phyloP scores from a whole-genome alignment of 331 rosid species.

The Rosa hybrid region DNA sequence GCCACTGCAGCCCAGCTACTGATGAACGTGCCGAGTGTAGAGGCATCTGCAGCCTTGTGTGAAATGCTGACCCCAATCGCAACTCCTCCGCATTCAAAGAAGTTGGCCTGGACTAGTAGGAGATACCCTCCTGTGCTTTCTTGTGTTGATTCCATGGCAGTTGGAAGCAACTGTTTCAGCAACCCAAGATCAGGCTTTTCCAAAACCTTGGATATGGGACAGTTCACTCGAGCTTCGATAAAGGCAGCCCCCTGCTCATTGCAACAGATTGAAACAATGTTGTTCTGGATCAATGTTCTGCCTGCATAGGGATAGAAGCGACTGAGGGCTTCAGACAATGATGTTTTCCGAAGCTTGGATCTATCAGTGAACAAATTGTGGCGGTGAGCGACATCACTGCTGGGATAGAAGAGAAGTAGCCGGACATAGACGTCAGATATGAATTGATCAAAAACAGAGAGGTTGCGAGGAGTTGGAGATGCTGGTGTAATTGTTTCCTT shows the following conservation, averaged over 20 bases:
- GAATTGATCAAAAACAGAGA: constrained; percentile 26
- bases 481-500: constrained; percentile 21
- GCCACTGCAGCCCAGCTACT: not conserved
- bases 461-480: constrained; percentile 32
- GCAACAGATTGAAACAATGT: not conserved
- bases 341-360: constrained; percentile 17
- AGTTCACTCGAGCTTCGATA: not conserved
- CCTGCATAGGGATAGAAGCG: constrained; percentile 28
- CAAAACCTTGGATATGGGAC: not conserved
- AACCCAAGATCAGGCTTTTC: not conserved
- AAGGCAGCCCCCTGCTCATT: not conserved
- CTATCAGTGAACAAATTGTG: not conserved
- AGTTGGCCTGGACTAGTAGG: constrained; percentile 9
- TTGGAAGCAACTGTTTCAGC: not conserved
- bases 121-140: not conserved
- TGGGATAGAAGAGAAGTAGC: constrained; percentile 25
- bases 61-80: not conserved
- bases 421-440: constrained; percentile 3
- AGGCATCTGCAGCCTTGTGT: not conserved
- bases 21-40: not conserved
- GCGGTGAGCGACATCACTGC: not conserved
- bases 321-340: constrained; percentile 19
- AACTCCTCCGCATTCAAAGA: constrained; percentile 5
- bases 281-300: not conserved
- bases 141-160: not conserved